These are phyloP conservation scores for Arachis stenosperma DNA, from an alignment of 306 rosid genomes.

Conservation along the genomic window DNA sequence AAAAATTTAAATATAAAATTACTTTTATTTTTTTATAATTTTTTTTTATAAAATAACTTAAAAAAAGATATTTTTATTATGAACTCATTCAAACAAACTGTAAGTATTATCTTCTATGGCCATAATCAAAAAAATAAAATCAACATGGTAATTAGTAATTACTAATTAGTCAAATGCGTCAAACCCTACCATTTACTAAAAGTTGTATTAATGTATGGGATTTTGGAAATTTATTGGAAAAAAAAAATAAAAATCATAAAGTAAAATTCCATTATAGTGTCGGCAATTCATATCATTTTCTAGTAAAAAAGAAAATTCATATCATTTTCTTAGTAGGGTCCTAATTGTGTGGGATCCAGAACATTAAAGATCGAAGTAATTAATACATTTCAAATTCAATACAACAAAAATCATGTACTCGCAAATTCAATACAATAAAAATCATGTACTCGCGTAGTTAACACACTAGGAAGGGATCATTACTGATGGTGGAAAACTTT, in stretches of 20 bases:
- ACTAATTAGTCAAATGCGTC: neutral
- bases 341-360: neutral
- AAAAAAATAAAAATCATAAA: neutral
- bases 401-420: too few species aligned
- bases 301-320: too few species aligned
- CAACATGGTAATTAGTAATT: too few species aligned
- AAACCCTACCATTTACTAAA: too few species aligned
- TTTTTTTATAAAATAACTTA: too few species aligned
- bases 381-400: neutral
- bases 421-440: conserved; percentile 11
- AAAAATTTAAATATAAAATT: too few species aligned
- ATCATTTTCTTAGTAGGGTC: neutral
- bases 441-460: neutral
- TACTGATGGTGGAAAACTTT: neutral
- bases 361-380: neutral
- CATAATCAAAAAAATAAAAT: neutral
- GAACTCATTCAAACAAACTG: too few species aligned
- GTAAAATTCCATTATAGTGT: neutral
- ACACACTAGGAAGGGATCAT: too few species aligned
- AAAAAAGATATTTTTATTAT: too few species aligned
- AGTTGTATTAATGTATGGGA: neutral
- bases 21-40: too few species aligned
- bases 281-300: conserved; percentile 11
- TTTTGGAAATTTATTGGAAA: neutral
- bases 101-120: neutral